Evolutionary conservation across 2,329 filamentous ascomycete species (phyloP), one percentile per base, ranked within the genome.

Genomic region (Cladosporium oxysporum): DNA sequence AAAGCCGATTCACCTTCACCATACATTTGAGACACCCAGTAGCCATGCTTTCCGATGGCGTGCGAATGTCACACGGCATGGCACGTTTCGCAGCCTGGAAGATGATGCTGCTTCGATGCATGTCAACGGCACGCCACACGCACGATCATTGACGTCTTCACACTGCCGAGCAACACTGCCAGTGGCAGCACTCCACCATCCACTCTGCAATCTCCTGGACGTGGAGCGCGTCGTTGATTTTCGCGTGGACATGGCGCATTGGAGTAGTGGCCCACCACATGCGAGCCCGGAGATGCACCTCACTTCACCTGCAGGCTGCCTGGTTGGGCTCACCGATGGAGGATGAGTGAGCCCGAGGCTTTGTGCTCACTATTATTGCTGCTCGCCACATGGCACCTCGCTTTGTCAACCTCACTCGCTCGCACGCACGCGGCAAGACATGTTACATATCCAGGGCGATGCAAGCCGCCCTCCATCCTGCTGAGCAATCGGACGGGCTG

Each of bases 81-180:
- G 28, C 28, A 50, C 21, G 58, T 50, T 31, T 55, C 10, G 5
- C 47, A 16, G 5, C 14, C 16, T 44, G 37, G 18, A 12, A 21
- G 5, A 47, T 47, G 41, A 47, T 47, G 41, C 41, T 47, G n/a
- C 28, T 28, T 49, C 41, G 33, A 26, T 41, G 26, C 23, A 47
- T 37, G 14, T 55, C 61, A 29, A 53, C 33, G 31, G 50, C 26
- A 44, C 47, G 60, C 47, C 31, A 47, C 50, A 28, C 14, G 21
- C 50, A 57, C 49, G 33, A 57, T 63, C 50, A n/a, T 33, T 63
- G 59, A 62, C 59, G 59, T 52, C 59, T 52, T 52, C 59, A 50
- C 44, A 50, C 44, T 52, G 59, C 59, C 59, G 59, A 52, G 59
- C 47, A 52, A 47, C 47, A 47, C 21, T 47, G 8, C 18, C 14